These are phyloP conservation scores for Hysterangium stoloniferum DNA, from an alignment of 768 basidiomycete genomes.

Conservation along the genomic window DNA sequence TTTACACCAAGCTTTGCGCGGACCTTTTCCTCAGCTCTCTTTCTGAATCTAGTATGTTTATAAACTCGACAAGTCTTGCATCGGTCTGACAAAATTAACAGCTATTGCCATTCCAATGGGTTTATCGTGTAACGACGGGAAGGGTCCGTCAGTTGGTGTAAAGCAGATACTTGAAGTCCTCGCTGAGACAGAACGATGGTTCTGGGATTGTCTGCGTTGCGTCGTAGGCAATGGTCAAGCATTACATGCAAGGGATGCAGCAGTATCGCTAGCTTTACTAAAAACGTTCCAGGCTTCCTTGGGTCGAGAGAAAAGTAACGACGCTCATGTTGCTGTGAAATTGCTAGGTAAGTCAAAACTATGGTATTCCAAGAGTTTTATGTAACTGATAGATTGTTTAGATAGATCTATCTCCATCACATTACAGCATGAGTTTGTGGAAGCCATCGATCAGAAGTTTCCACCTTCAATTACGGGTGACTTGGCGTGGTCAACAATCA, in stretches of 20 bases:
- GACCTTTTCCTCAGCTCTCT: constrained; percentile 90
- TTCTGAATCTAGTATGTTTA: constrained; percentile 74
- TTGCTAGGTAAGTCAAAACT: constrained; percentile 46
- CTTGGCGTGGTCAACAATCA: constrained; percentile 61
- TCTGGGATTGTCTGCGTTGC: constrained; percentile 55
- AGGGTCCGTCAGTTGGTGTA: constrained; percentile 35
- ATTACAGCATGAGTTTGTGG: constrained; percentile 78
- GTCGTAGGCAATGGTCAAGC: constrained; percentile 55
- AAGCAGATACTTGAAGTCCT: constrained; percentile 56
- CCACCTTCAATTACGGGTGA: constrained; percentile 46
- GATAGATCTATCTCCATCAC: constrained; percentile 74
- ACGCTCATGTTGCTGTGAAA: constrained; percentile 49
- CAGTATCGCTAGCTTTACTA: constrained; percentile 62
- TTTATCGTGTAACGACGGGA: constrained; percentile 41
- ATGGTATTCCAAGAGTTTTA: background rate
- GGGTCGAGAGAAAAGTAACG: constrained; percentile 45
- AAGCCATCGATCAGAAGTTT: constrained; percentile 70
- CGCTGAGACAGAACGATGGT: constrained; percentile 58
- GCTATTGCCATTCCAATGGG: constrained; percentile 83
- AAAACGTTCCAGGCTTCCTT: constrained; percentile 75
- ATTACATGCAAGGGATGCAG: constrained; percentile 65
- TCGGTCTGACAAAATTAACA: constrained; percentile 24
- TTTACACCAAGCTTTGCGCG: constrained; percentile 67
- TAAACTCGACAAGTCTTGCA: background rate
- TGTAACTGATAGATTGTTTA: constrained; percentile 23